Evolutionary conservation across 148 eudicot genomes (phyloP), one percentile per base, ranked within the genome.

Genomic region (Chenopodium album): DNA sequence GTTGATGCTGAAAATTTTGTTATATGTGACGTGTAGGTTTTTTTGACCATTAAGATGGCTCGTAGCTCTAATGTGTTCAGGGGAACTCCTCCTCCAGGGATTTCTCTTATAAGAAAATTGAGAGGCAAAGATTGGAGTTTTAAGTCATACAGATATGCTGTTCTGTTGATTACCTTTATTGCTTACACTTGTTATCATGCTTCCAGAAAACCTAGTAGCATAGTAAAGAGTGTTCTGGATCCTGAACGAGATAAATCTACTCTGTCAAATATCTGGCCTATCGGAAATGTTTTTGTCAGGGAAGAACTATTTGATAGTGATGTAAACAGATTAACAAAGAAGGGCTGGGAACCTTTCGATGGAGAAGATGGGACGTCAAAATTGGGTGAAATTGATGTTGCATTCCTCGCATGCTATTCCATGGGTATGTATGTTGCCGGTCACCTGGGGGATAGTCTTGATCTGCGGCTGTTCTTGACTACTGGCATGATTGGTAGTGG

Each of bases 401-500:
- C 99, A 13, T 96, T 96, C 77, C 92, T 96, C 5, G 91, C 92
- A 14, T 90, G 90, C 84, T 96, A 96, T 78, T 88, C 99, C 9
- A 79, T 91, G 67, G 99, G 98, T 0, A 94, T 96, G 99, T 96
- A 92, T 82, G 88, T 90, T 54, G 98, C 98, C 1, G 99, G 99
- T 12, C 99, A 96, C 86, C 76, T 96, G 66, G 99, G 98, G 19
- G 99, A 96, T 85, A 85, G 85, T 14, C 81, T 92, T 64, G 99
- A 96, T 80, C 88, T 96, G 8, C 86, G 99, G 31, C 66, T 94
- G 78, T 96, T 96, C 83, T 87, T 96, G 81, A 91, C 97, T 7
- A 63, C 87, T 17, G 99, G 99, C 79, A 96, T 96, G 99, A 68
- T 96, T 66, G 97, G 99, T 19, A 96, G 98, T 82, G 99, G 99